Conservation (phyloP, 1,284 basidiomycete genomes). For the Tilletia horrida region DNA sequence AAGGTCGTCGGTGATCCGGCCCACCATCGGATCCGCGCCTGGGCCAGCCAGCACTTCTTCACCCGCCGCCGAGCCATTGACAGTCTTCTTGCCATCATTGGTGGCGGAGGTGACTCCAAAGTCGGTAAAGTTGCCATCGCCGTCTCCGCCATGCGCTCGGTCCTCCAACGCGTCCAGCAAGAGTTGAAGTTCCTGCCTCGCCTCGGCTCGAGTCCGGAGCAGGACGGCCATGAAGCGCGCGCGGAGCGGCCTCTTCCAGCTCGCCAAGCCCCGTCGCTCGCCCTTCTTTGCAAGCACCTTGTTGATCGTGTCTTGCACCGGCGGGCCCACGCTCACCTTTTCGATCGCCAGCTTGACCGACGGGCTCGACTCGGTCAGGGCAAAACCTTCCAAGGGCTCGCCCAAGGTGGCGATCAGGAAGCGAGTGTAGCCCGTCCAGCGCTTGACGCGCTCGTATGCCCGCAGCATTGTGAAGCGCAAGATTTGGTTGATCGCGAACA, state of each 20-base stretch:
- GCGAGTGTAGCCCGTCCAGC: constrained; percentile 1
- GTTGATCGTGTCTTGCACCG: constrained; percentile 19
- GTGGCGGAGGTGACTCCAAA: neutral
- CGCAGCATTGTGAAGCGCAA: constrained; percentile 28
- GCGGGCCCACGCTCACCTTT: constrained; percentile 6
- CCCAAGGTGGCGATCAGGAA: neutral
- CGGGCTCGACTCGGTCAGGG: neutral
- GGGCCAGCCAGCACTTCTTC: neutral
- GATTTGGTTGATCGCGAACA: constrained; percentile 29
- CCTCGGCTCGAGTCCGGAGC: neutral
- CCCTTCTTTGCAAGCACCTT: neutral
- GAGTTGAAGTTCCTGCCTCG: constrained; percentile 1
- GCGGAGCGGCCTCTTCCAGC: neutral
- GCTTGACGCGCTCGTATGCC: constrained; percentile 16
- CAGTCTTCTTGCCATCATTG: no score
- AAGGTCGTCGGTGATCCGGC: neutral
- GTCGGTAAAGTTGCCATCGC: neutral
- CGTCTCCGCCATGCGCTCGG: constrained; percentile 12
- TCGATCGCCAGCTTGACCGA: constrained; percentile 9
- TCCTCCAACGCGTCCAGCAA: constrained; percentile 11
- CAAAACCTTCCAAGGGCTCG: constrained; percentile 6
- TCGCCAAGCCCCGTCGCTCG: neutral
- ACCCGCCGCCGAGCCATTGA: neutral
- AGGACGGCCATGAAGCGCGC: constrained; percentile 14
- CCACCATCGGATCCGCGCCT: neutral